Base-by-base conservation (phyloP, 1,284 basidiomycete species). In the Tylopilus orsonianus region DNA sequence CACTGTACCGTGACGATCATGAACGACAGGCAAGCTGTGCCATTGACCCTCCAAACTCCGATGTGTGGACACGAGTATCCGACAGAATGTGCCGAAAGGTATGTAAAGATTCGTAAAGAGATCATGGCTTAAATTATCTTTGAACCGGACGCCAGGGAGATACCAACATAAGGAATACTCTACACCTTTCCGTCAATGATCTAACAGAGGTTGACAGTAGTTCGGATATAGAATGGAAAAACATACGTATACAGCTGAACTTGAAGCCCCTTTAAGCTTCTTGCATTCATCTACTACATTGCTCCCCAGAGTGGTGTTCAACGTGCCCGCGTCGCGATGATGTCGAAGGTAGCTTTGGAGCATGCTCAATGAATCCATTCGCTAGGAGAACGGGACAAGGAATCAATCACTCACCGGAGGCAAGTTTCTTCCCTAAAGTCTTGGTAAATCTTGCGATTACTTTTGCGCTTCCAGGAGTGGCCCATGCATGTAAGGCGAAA, bases 371-470 rank as follows among this genome's bases (percentile, higher is more conserved):
- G 20, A 41, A 24, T 29, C 13, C 27, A 20, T 8, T 1, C 5
- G 8, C 18, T 22, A 23, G 18, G 20, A 4, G 4, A 19, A 13
- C 12, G 5, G 14, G 13, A 5, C 10, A 8, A 23, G 5, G 4
- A 12, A 13, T 5, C 2, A 32, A 16, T 13, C 5, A 57, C 64
- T 42, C 49, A 85, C 85, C 82, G 74, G 41, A 90, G 67, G 59
- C 87, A 90, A 0, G 75, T 65, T 59, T 89, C 87, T 64, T 88
- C 85, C 57, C 79, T 83, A 66, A 88, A 90, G 41, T 91, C 85
- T 7, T 80, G 69, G 56, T 90, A 90, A 26, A 91, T 68, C 60
- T 85, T 88, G 53, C 85, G 77, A 66, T 92, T 93, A 59, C 81
- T 79, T 65, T 78, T 84, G 22, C 89, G 75, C 85, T 90, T 54